Evolutionary conservation across 352 stramenopile genomes (phyloP).

Genomic region (Globisporangium recalcitrans): DNA sequence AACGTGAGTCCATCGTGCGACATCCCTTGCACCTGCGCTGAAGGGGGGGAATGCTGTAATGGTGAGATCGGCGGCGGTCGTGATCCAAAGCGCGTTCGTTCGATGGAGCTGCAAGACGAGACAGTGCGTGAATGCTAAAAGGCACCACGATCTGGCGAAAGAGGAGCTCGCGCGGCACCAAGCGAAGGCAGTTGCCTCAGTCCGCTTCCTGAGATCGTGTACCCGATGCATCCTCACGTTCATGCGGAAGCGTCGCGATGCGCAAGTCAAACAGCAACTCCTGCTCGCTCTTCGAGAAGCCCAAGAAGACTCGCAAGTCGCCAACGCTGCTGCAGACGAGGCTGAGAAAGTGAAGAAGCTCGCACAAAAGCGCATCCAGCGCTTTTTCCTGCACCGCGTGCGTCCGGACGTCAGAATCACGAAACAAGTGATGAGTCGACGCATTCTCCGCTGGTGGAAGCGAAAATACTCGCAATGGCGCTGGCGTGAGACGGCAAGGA

Average conservation of each 20-base stretch:
- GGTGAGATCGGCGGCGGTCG: conserved; percentile 24
- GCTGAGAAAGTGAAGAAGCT: conserved; percentile 15
- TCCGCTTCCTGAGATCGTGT: conserved; percentile 23
- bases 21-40: neutral
- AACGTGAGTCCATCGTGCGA: conserved; percentile 4
- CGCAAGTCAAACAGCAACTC: conserved; percentile 36
- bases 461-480: conserved; percentile 15
- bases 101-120: conserved; percentile 14
- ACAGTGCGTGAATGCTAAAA: neutral
- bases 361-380: conserved; percentile 29
- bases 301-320: conserved; percentile 28
- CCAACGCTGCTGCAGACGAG: neutral
- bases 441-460: conserved; percentile 47
- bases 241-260: conserved; percentile 23
- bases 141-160: neutral
- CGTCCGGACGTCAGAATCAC: conserved; percentile 37
- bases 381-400: conserved; percentile 48
- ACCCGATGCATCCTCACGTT: conserved; percentile 35
- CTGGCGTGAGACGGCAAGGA: conserved; percentile 24
- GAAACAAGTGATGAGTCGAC: conserved; percentile 42
- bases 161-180: conserved; percentile 6
- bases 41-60: conserved; percentile 11
- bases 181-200: conserved; percentile 7
- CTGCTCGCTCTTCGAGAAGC: conserved; percentile 32
- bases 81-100: conserved; percentile 32